Evolutionary conservation across 2,329 filamentous ascomycete genomes (phyloP), one percentile per base, ranked within the genome.

Genomic region (Penicillium sp.): DNA sequence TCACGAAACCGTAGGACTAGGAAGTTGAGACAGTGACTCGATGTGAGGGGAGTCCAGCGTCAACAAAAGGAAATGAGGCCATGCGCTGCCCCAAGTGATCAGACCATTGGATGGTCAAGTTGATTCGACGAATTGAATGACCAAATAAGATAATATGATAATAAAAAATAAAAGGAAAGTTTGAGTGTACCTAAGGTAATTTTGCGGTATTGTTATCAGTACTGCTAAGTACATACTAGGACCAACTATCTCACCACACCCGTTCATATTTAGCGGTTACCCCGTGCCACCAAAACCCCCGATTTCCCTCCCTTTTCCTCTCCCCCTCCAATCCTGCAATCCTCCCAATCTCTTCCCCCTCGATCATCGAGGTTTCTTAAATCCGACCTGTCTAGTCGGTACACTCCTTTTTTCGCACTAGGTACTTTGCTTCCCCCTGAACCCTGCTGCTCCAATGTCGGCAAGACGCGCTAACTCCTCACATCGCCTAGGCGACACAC

Each of bases 261-360:
- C 40, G 51, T 59, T 58, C 54, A 52, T 61, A 61, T 61, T 62
- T 53, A 58, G 57, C 62, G 60, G 52, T 66, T 61, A 57, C 54
- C 52, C 59, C 59, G 58, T 60, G 49, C 55, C 53, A 54, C 52
- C 50, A 52, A 49, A 43, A 46, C 51, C 49, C 52, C 56, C 34
- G 51, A 50, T 51, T 15, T 10, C 4, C 21, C 47, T 51, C 49
- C 40, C 50, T 20, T 49, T 49, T 33, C 34, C 51, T 52, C 34
- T 52, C 40, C 39, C 49, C 46, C 42, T 48, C 33, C 42, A 24
- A 15, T 39, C 39, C 42, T 46, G 40, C 47, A 15, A 26, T 33
- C 26, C 32, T 15, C 34, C 30, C 20, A 23, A 45, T 13, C 30
- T 44, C 32, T 20, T 12, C 6, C 13, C 32, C 15, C 27, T 18